phyloP scores from a whole-genome alignment of 148 eudicot species.

The Polygonum maritimum region DNA sequence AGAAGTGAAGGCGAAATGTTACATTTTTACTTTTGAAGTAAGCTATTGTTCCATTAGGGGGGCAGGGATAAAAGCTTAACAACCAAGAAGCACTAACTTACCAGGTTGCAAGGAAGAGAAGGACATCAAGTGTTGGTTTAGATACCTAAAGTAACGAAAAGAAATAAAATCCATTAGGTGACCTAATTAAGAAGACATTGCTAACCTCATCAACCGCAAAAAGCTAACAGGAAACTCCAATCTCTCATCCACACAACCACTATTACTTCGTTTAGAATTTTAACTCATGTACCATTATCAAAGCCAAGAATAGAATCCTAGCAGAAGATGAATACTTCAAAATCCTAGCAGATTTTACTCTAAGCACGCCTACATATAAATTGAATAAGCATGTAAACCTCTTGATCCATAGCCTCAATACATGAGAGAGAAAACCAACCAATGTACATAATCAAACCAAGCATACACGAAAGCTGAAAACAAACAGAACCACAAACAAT shows the following conservation, averaged over 20 bases:
- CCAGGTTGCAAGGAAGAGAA: slow-evolving; percentile 41
- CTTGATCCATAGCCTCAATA: not conserved
- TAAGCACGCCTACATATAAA: not conserved
- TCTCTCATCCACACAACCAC: not conserved
- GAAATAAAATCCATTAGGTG: slow-evolving; percentile 42
- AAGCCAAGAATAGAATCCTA: not conserved
- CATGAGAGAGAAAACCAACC: not conserved
- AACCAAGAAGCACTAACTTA: slow-evolving; percentile 34
- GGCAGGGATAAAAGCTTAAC: not conserved
- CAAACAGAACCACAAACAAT: not conserved
- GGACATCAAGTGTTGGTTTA: slow-evolving; percentile 56
- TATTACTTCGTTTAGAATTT: not conserved
- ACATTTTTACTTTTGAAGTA: not conserved
- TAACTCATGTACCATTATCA: not conserved
- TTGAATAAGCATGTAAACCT: not conserved
- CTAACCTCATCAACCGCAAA: not conserved
- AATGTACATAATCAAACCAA: not conserved
- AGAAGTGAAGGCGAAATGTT: not conserved
- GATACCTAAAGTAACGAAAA: slow-evolving; percentile 84
- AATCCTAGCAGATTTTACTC: not conserved
- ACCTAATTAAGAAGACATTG: slow-evolving; percentile 21
- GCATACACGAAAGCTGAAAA: not conserved
- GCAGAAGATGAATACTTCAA: not conserved
- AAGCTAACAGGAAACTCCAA: not conserved
- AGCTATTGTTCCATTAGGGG: not conserved